These are phyloP conservation scores for Guadua angustifolia DNA, from an alignment of 176 grass and related monocot genomes.

Conservation along the genomic window DNA sequence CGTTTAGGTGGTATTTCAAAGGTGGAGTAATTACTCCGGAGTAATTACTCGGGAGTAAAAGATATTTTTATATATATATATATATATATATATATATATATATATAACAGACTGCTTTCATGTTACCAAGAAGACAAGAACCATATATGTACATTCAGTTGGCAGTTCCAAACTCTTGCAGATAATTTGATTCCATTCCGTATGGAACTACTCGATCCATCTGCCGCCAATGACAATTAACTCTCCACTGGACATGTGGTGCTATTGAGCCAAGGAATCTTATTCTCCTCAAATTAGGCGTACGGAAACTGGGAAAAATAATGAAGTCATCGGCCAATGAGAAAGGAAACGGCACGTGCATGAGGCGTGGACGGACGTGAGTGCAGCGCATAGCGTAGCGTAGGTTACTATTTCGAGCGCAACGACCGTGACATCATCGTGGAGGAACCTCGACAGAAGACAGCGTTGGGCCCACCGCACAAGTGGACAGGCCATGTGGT, in stretches of 20 bases:
- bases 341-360: conserved; percentile 12
- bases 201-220: neutral
- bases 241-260: neutral
- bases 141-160: neutral
- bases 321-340: conserved; percentile 3
- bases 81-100: too few species aligned
- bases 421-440: conserved; percentile 27
- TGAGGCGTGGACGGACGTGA: neutral
- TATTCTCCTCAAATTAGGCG: neutral
- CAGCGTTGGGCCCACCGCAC: conserved; percentile 26
- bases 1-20: too few species aligned
- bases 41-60: too few species aligned
- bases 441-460: conserved; percentile 49
- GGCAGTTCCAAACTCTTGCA: neutral
- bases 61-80: too few species aligned
- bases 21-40: too few species aligned
- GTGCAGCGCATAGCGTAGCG: neutral
- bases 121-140: too few species aligned
- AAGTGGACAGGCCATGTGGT: conserved; percentile 24
- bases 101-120: too few species aligned
- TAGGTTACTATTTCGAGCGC: conserved; percentile 32
- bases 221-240: neutral
- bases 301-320: neutral
- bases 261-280: neutral
- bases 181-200: neutral